phyloP scores from a whole-genome alignment of 2,329 filamentous ascomycete genomes.

The Spiromastix sp. region DNA sequence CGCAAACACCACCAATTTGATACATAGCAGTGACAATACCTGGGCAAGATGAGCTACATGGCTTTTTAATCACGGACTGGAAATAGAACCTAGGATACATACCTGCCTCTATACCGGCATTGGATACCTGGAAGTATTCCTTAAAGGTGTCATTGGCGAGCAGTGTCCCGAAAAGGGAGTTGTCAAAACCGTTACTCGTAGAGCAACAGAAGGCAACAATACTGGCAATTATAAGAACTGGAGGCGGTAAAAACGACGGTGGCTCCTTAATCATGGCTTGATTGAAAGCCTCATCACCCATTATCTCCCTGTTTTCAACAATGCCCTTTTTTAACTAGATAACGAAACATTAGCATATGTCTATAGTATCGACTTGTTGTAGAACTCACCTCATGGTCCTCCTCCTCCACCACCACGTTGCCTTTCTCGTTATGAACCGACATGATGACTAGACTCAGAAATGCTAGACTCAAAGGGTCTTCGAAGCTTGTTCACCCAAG shows the following conservation, averaged over 20 bases:
- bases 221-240: slow-evolving; percentile 12
- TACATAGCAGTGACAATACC: slow-evolving; percentile 37
- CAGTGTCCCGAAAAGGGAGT: slow-evolving; percentile 45
- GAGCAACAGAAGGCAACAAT: slow-evolving; percentile 34
- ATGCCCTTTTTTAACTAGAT: too few species aligned
- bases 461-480: too few species aligned
- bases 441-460: too few species aligned
- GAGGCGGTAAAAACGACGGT: slow-evolving; percentile 17
- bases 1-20: slow-evolving; percentile 36
- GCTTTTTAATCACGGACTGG: too few species aligned
- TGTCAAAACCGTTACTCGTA: slow-evolving; percentile 50
- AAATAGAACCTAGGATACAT: too few species aligned
- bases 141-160: slow-evolving; percentile 38
- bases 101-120: slow-evolving; percentile 34
- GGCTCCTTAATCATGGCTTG: slow-evolving; percentile 45
- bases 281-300: slow-evolving; percentile 44
- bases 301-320: slow-evolving; percentile 31
- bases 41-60: too few species aligned
- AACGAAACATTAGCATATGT: too few species aligned
- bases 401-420: too few species aligned
- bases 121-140: slow-evolving; percentile 31
- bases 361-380: too few species aligned
- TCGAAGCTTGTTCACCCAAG: too few species aligned
- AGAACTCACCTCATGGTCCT: too few species aligned
- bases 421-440: too few species aligned